These are phyloP conservation scores for Biscutella laevigata DNA, from an alignment of 441 rosid genomes.

Conservation along the genomic window DNA sequence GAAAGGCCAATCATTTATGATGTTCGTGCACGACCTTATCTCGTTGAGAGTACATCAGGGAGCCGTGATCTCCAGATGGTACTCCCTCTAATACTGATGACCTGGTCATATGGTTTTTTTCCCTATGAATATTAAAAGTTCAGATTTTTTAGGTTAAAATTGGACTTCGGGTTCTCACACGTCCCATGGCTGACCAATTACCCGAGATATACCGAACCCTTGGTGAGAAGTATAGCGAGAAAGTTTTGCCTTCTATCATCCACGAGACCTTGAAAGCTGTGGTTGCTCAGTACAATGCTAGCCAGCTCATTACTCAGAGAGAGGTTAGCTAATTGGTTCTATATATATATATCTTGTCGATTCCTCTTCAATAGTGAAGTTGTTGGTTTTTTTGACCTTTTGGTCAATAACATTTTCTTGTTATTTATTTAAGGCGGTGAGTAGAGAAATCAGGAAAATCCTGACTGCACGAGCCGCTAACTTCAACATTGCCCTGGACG, in stretches of 20 bases:
- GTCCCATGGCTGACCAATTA: conserved; percentile 54
- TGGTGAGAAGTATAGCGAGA: conserved; percentile 74
- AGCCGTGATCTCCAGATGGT: conserved; percentile 93
- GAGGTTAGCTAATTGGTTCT: conserved; percentile 41
- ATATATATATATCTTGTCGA: not conserved
- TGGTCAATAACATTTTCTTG: not conserved
- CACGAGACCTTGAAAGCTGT: conserved; percentile 88
- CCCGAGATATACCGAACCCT: conserved; percentile 63
- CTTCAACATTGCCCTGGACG: conserved; percentile 68
- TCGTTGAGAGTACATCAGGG: conserved; percentile 82
- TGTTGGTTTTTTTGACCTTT: not conserved
- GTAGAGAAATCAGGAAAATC: conserved; percentile 68
- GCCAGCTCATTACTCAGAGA: conserved; percentile 86
- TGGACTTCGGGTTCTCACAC: conserved; percentile 90
- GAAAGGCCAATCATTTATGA: conserved; percentile 80
- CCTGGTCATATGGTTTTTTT: not conserved
- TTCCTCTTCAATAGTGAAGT: not conserved
- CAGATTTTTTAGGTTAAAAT: conserved; percentile 62
- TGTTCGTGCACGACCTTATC: conserved; percentile 74
- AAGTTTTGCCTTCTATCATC: conserved; percentile 78
- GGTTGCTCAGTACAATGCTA: conserved; percentile 86
- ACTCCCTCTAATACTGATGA: not conserved
- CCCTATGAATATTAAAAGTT: not conserved
- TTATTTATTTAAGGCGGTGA: conserved; percentile 42
- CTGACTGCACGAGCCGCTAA: conserved; percentile 60